Percentiles rank a stretch among this genome's conserved stretches.
Conservation (phyloP, 31 red algal species). For the Porphyra umbilicalis region DNA sequence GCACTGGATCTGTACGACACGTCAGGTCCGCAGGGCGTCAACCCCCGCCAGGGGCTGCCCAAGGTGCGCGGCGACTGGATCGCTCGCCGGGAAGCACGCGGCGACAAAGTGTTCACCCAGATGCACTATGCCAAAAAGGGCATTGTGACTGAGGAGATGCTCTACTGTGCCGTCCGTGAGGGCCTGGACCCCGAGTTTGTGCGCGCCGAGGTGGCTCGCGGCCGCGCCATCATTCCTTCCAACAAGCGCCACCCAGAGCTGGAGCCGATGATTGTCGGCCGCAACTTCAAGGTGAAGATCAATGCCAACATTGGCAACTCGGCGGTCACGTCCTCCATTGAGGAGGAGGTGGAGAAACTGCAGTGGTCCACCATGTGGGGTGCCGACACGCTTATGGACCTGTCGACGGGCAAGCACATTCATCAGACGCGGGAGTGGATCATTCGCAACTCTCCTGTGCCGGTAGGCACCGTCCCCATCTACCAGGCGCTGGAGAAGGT, state of each 20-base stretch:
- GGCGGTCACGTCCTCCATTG: constrained; percentile 85
- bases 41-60: constrained; percentile 79
- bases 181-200: constrained; percentile 98
- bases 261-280: constrained; percentile 96
- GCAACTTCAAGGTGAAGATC: constrained; percentile 99
- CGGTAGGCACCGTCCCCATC: constrained; percentile 99
- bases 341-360: constrained; percentile 99
- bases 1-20: constrained; percentile 97
- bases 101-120: constrained; percentile 89
- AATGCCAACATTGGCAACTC: constrained; percentile 99
- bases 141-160: constrained; percentile 96
- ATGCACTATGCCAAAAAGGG: constrained; percentile 98
- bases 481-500: constrained; percentile 99
- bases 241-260: constrained; percentile 90
- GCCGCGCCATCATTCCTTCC: constrained; percentile 93
- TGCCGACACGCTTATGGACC: constrained; percentile 99
- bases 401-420: constrained; percentile 92
- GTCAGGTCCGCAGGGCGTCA: constrained; percentile 80
- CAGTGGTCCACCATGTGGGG: constrained; percentile 99
- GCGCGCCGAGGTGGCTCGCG: constrained; percentile 81
- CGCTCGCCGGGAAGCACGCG: constrained; percentile 55
- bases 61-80: constrained; percentile 89
- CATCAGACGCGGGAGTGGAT: constrained; percentile 99
- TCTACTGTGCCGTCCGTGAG: constrained; percentile 89
- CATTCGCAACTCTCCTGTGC: constrained; percentile 91